These are phyloP conservation scores for Cladophialophora exuberans DNA, from an alignment of 2,329 filamentous ascomycete species.

Conservation along the genomic window DNA sequence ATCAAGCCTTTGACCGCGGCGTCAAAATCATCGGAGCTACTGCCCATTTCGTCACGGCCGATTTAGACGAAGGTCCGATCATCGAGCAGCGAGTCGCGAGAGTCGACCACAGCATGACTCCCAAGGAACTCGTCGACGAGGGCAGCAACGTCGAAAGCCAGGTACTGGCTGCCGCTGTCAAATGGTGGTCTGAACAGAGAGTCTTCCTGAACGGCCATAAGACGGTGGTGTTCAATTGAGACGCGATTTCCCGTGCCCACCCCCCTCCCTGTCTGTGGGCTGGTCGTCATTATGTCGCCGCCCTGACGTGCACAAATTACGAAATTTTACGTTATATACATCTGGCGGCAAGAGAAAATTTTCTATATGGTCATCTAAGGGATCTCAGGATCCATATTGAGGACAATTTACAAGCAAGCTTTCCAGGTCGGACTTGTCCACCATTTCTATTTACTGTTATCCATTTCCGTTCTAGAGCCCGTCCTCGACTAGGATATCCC, in stretches of 20 bases:
- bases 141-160: constrained; percentile 84
- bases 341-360: background rate
- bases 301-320: no score
- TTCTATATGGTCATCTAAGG: no score
- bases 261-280: background rate
- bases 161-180: constrained; percentile 77
- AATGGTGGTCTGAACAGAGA: constrained; percentile 78
- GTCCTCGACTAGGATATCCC: background rate
- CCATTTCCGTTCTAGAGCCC: background rate
- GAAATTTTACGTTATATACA: background rate
- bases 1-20: constrained; percentile 82
- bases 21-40: constrained; percentile 89
- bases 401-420: no score
- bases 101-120: constrained; percentile 75
- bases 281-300: background rate
- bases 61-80: constrained; percentile 83
- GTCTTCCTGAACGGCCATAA: constrained; percentile 79
- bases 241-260: background rate
- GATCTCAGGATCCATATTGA: no score
- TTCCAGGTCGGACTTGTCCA: constrained; percentile 2
- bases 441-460: background rate
- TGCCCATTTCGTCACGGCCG: constrained; percentile 83
- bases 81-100: constrained; percentile 81
- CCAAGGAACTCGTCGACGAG: constrained; percentile 76
- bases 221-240: constrained; percentile 73